phyloP scores from a whole-genome alignment of 306 rosid species.

The Inga oerstediana region DNA sequence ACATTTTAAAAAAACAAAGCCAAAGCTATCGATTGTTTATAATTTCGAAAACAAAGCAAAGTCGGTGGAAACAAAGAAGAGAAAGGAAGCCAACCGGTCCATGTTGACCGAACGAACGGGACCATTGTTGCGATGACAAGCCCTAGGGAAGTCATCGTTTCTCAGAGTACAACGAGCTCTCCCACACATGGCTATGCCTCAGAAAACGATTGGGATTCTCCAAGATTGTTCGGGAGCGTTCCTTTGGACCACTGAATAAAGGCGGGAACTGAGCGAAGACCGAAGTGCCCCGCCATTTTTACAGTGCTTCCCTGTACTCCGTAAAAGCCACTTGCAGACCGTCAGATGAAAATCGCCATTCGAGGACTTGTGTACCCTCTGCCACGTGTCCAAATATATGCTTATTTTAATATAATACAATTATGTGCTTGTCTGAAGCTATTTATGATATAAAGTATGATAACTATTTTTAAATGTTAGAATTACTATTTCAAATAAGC shows the following conservation, averaged over 20 bases:
- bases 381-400: background rate
- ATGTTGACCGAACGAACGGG: constrained; percentile 53
- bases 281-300: background rate
- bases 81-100: constrained; percentile 49
- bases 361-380: background rate
- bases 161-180: constrained; percentile 71
- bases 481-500: no score
- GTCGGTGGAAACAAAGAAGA: background rate
- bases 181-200: constrained; percentile 64
- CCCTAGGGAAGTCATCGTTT: constrained; percentile 69
- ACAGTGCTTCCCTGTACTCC: background rate
- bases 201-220: background rate
- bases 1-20: background rate
- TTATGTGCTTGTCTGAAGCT: no score
- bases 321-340: background rate
- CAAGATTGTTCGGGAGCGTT: background rate
- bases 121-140: constrained; percentile 56
- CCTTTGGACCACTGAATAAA: constrained; percentile 14
- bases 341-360: background rate
- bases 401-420: no score
- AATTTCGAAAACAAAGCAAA: background rate
- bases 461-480: no score
- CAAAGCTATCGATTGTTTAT: background rate
- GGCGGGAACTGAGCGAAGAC: constrained; percentile 38
- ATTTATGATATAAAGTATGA: no score